Percentiles rank a stretch among this genome's conserved stretches.
Evolutionary conservation across 805 yeast species (phyloP).

Genomic region (Ogataea polymorpha): DNA sequence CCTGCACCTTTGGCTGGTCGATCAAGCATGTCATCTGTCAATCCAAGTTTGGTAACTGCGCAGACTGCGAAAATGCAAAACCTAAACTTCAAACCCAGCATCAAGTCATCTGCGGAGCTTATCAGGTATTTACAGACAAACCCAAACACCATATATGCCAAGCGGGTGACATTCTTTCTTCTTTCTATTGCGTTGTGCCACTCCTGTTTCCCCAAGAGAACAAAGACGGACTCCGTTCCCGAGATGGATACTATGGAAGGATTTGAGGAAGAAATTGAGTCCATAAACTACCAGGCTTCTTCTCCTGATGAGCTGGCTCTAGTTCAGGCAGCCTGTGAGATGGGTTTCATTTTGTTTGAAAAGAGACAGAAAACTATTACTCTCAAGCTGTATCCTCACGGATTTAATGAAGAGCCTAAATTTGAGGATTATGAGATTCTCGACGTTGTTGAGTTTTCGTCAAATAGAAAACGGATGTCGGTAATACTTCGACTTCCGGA

Average conservation of each 20-base stretch:
- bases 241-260: conserved; percentile 12
- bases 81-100: conserved; percentile 24
- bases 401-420: conserved; percentile 62
- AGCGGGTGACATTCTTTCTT: conserved; percentile 74
- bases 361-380: conserved; percentile 58
- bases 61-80: conserved; percentile 38
- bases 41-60: conserved; percentile 25
- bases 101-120: conserved; percentile 61
- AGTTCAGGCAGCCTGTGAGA: conserved; percentile 90
- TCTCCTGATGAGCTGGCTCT: conserved; percentile 96
- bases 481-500: conserved; percentile 77
- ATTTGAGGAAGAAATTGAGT: conserved; percentile 37
- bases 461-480: conserved; percentile 92
- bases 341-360: conserved; percentile 84
- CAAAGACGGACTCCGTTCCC: conserved; percentile 16
- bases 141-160: conserved; percentile 69
- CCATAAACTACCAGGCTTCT: conserved; percentile 82
- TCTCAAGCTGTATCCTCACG: conserved; percentile 78
- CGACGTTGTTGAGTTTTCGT: conserved; percentile 81
- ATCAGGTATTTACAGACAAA: conserved; percentile 65
- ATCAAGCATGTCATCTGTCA: conserved; percentile 53
- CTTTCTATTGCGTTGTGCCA: conserved; percentile 85
- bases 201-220: conserved; percentile 74
- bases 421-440: conserved; percentile 71
- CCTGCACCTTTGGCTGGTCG: conserved; percentile 41